phyloP scores from a whole-genome alignment of 2,329 filamentous ascomycete species.

The Paecilomyces sp. region DNA sequence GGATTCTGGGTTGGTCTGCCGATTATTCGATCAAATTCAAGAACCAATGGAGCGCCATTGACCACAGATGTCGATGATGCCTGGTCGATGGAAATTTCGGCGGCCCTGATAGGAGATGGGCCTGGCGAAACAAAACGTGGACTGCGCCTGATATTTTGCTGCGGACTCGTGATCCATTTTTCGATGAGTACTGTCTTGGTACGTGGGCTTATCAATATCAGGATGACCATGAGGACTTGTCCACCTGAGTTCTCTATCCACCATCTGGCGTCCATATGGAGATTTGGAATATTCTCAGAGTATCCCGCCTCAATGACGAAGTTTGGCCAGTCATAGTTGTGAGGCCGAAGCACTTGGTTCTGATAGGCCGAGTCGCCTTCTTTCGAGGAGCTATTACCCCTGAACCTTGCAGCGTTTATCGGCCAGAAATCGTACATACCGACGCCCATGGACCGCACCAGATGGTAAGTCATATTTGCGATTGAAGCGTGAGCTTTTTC shows the following conservation, averaged over 20 bases:
- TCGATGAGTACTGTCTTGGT: background rate
- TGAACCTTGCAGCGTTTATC: background rate
- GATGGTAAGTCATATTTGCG: too few species aligned
- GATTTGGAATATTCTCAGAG: background rate
- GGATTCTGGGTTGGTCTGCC: too few species aligned
- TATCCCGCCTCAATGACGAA: background rate
- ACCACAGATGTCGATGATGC: too few species aligned
- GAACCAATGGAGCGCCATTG: too few species aligned
- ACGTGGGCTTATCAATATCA: background rate
- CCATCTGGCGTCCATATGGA: background rate
- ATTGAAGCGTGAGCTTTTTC: background rate
- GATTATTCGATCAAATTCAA: too few species aligned
- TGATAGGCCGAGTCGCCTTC: background rate
- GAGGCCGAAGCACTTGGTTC: too few species aligned
- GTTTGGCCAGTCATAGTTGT: background rate
- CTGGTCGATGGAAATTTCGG: too few species aligned
- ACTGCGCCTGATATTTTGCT: too few species aligned
- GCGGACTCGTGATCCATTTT: background rate
- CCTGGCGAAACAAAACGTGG: too few species aligned
- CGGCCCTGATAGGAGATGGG: too few species aligned
- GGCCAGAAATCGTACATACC: background rate
- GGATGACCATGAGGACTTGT: background rate
- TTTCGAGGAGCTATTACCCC: background rate
- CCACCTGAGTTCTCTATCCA: background rate
- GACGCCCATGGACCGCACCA: too few species aligned